These are phyloP conservation scores for Candida ortonii DNA, from an alignment of 805 yeast species.

Conservation along the genomic window DNA sequence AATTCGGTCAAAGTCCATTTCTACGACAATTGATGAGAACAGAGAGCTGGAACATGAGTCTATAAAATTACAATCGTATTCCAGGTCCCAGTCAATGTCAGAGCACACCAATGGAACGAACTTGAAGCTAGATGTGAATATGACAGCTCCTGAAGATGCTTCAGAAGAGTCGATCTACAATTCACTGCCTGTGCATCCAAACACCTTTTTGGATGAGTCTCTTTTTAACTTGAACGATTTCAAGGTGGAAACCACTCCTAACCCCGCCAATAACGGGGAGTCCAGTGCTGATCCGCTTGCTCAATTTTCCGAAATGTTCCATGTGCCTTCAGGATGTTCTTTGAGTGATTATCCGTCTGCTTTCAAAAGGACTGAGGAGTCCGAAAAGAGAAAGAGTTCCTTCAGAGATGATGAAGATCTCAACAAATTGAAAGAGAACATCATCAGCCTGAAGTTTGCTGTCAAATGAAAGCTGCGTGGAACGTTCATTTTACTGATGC, in stretches of 20 bases:
- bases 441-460: constrained; percentile 28
- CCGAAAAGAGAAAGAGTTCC: constrained; percentile 17
- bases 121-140: background rate
- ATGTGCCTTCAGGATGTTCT: too few species aligned
- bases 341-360: constrained; percentile 5
- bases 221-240: too few species aligned
- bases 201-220: constrained; percentile 13
- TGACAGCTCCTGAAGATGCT: background rate
- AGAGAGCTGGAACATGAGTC: constrained; percentile 18
- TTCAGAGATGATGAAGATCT: constrained; percentile 32
- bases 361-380: constrained; percentile 1
- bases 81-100: constrained; percentile 22
- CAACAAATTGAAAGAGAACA: constrained; percentile 28
- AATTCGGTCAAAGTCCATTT: constrained; percentile 16
- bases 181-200: constrained; percentile 9
- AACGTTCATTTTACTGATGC: constrained; percentile 19
- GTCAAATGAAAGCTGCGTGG: constrained; percentile 24
- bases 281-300: background rate
- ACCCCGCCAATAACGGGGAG: too few species aligned
- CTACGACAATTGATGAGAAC: constrained; percentile 13
- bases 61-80: constrained; percentile 14
- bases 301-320: too few species aligned
- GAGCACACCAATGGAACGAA: constrained; percentile 3
- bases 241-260: too few species aligned
- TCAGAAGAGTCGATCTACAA: background rate